Evolutionary conservation across 1,284 basidiomycete genomes (phyloP).

Genomic region (Apiotrichum veenhuisii): DNA sequence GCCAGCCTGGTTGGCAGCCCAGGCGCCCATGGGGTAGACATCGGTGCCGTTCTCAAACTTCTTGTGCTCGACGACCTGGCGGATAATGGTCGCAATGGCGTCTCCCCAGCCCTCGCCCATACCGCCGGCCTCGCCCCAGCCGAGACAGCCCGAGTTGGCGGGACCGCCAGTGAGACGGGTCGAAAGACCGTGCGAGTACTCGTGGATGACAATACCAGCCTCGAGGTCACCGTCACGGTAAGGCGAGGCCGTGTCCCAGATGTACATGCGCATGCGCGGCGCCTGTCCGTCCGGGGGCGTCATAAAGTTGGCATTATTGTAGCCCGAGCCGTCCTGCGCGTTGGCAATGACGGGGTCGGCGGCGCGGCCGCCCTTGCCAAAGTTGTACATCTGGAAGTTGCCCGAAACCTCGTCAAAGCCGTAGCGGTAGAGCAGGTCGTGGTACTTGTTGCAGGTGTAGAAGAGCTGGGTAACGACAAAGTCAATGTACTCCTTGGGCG

Average conservation of each 20-base stretch:
- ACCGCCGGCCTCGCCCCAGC: conserved; percentile 91
- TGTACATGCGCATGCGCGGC: conserved; percentile 93
- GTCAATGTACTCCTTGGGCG: conserved; percentile 71
- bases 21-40: conserved; percentile 80
- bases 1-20: conserved; percentile 72
- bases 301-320: conserved; percentile 64
- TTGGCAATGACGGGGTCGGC: conserved; percentile 89
- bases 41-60: conserved; percentile 47
- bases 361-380: conserved; percentile 78
- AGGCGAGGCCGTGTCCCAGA: conserved; percentile 85
- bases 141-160: conserved; percentile 84
- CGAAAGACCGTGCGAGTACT: conserved; percentile 80
- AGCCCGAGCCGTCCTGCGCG: conserved; percentile 89
- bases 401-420: conserved; percentile 88
- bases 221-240: conserved; percentile 94
- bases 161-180: conserved; percentile 93
- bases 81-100: conserved; percentile 77
- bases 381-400: conserved; percentile 98
- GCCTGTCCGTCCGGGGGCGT: conserved; percentile 59
- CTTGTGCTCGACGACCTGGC: conserved; percentile 66
- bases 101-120: conserved; percentile 81
- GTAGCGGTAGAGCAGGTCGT: conserved; percentile 58
- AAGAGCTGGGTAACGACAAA: conserved; percentile 82
- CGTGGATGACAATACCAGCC: conserved; percentile 89
- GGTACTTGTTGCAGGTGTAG: conserved; percentile 80